Evolutionary conservation across 768 basidiomycete genomes (phyloP).

Genomic region (Amanita rubescens): DNA sequence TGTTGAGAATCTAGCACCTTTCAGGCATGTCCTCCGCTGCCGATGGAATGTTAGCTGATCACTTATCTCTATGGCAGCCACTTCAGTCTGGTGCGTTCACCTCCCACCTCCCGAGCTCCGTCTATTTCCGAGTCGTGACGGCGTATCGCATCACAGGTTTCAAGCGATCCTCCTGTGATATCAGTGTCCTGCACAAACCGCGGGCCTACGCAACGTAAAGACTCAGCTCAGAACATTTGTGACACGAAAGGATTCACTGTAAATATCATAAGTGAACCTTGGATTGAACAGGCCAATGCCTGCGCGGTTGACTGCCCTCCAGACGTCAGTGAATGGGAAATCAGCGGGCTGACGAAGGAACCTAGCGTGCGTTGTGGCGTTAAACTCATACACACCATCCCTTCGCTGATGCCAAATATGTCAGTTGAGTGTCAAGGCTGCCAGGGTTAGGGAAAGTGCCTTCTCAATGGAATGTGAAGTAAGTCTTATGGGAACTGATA

Average conservation of each 20-base stretch:
- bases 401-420: neutral
- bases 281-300: conserved; percentile 49
- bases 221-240: conserved; percentile 59
- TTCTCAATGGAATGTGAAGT: conserved; percentile 59
- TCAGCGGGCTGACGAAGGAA: conserved; percentile 53
- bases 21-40: conserved; percentile 25
- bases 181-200: conserved; percentile 37
- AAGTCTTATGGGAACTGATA: conserved; percentile 6
- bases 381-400: neutral
- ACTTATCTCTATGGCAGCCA: conserved; percentile 28
- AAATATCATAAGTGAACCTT: conserved; percentile 70
- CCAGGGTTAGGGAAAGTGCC: conserved; percentile 56
- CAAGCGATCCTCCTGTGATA: conserved; percentile 56
- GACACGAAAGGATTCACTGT: conserved; percentile 62
- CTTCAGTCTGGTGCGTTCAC: conserved; percentile 26
- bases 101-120: neutral
- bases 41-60: neutral
- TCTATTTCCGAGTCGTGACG: neutral
- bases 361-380: conserved; percentile 37
- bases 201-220: conserved; percentile 30
- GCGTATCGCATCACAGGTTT: conserved; percentile 26
- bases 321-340: conserved; percentile 49
- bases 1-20: conserved; percentile 53
- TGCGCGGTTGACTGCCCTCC: conserved; percentile 46
- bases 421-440: conserved; percentile 33